Conservation (phyloP, 805 yeast genomes). For the Kluyveromyces dobzhanskii region DNA sequence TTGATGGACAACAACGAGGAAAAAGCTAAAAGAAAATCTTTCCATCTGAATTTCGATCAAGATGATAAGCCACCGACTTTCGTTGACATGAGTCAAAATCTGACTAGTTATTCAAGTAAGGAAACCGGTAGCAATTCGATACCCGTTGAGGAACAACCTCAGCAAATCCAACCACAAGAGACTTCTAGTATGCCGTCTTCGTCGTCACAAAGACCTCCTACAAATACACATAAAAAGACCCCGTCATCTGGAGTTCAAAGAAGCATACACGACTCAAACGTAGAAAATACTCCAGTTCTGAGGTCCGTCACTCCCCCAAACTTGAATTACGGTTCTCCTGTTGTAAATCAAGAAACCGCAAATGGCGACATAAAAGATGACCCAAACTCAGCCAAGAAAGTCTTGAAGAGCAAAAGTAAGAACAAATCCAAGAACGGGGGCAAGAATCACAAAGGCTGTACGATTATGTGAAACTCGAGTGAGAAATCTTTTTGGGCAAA, state of each 20-base stretch:
- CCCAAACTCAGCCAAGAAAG: not conserved
- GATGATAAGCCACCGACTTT: not conserved
- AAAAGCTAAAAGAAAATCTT: constrained; percentile 2
- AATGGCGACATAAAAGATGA: too few species aligned
- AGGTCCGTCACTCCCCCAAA: too few species aligned
- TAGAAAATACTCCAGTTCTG: too few species aligned
- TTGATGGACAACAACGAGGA: not conserved
- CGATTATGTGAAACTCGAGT: constrained; percentile 16
- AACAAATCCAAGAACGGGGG: not conserved
- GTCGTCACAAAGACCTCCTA: too few species aligned
- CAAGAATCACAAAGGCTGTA: constrained; percentile 13
- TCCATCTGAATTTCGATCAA: constrained; percentile 1
- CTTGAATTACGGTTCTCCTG: too few species aligned
- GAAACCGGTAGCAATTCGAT: not conserved
- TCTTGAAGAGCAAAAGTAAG: constrained; percentile 3
- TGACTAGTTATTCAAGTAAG: not conserved
- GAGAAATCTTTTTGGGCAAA: too few species aligned
- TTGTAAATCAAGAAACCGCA: too few species aligned
- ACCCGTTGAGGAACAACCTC: not conserved
- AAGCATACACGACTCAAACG: too few species aligned
- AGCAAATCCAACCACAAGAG: too few species aligned
- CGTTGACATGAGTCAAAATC: not conserved
- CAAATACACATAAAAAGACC: too few species aligned
- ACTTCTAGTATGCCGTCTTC: too few species aligned
- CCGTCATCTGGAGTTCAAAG: too few species aligned